phyloP scores from a whole-genome alignment of 1,284 basidiomycete species.

The Phlebopus sp. region DNA sequence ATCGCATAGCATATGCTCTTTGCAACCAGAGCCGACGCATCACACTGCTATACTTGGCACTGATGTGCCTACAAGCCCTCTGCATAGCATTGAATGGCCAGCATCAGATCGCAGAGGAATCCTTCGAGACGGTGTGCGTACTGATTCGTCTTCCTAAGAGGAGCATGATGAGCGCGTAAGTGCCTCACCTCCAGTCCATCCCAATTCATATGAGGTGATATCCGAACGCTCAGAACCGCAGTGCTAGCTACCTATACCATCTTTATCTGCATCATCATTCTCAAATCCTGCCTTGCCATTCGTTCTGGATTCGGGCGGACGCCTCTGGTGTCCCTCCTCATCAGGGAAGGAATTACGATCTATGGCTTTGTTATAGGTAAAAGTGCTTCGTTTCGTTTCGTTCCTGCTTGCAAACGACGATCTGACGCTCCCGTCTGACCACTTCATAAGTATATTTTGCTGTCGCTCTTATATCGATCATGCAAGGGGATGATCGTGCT shows the following conservation, averaged over 20 bases:
- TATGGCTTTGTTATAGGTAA: constrained; percentile 2
- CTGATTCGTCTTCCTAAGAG: too few relatives aligned
- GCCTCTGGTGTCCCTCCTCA: constrained; percentile 7
- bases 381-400: neutral
- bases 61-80: neutral
- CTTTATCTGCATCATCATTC: neutral
- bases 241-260: neutral
- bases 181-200: too few relatives aligned
- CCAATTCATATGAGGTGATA: neutral
- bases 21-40: constrained; percentile 4
- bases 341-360: constrained; percentile 2
- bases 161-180: too few relatives aligned
- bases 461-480: neutral
- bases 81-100: too few relatives aligned
- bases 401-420: neutral
- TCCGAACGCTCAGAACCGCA: neutral
- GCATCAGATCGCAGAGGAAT: too few relatives aligned
- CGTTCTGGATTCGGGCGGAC: constrained; percentile 3
- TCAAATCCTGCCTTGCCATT: neutral
- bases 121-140: too few relatives aligned
- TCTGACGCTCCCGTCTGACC: neutral
- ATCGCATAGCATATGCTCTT: constrained; percentile 3
- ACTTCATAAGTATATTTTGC: neutral
- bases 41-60: neutral
- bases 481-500: neutral